Evolutionary conservation across 2,329 filamentous ascomycete genomes (phyloP).

Genomic region (Fusarium newnesense): DNA sequence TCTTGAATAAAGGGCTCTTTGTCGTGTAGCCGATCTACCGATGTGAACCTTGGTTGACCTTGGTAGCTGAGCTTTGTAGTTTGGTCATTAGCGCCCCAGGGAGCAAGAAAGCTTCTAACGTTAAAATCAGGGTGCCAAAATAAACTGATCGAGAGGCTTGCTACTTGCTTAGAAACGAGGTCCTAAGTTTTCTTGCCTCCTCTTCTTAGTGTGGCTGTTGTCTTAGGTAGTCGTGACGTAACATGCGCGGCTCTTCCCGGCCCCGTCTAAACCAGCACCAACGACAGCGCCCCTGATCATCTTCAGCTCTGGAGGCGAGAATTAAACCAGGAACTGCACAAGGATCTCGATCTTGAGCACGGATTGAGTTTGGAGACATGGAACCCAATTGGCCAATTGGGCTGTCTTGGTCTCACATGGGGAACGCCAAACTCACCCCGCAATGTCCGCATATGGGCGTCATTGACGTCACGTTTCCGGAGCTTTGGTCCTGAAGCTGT

Average conservation of each 20-base stretch:
- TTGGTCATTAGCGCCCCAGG: neutral
- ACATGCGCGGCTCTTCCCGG: conserved; percentile 13
- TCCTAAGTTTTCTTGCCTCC: neutral
- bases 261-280: neutral
- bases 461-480: conserved; percentile 42
- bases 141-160: neutral
- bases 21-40: neutral
- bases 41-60: neutral
- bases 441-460: conserved; percentile 37
- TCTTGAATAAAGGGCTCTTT: neutral
- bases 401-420: conserved; percentile 1
- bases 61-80: neutral
- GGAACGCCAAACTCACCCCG: conserved; percentile 20
- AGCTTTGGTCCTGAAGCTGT: conserved; percentile 30
- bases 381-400: conserved; percentile 26
- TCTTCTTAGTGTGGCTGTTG: neutral
- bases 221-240: conserved; percentile 27
- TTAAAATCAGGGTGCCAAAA: neutral
- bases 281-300: conserved; percentile 26
- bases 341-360: conserved; percentile 10
- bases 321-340: conserved; percentile 3
- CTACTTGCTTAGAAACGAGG: neutral
- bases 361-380: neutral
- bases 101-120: neutral
- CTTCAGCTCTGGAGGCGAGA: neutral